These are phyloP conservation scores for Gossypium gossypioides DNA, from an alignment of 441 rosid species.

Conservation along the genomic window DNA sequence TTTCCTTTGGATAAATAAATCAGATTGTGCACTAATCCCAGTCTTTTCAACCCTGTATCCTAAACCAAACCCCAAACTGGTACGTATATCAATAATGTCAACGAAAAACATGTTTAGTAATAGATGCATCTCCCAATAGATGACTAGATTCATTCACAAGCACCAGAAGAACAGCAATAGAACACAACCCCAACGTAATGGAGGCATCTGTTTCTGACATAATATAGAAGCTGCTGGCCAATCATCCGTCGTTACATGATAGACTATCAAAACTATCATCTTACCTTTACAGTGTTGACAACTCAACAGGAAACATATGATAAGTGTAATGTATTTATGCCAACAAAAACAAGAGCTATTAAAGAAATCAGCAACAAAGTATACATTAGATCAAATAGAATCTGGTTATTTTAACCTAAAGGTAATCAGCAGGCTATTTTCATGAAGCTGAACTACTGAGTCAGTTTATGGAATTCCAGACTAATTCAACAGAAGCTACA, in stretches of 20 bases:
- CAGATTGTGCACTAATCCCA: too few species aligned
- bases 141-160: too few species aligned
- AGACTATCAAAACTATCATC: conserved; percentile 1
- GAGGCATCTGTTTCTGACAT: background rate
- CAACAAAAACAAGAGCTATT: background rate
- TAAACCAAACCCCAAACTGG: too few species aligned
- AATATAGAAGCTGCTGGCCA: background rate
- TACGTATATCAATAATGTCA: too few species aligned
- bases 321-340: too few species aligned
- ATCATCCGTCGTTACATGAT: background rate
- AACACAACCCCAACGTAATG: background rate
- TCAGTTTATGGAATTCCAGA: background rate
- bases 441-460: background rate
- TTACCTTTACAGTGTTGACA: background rate
- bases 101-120: too few species aligned
- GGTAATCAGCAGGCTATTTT: background rate
- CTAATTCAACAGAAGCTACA: background rate
- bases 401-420: background rate
- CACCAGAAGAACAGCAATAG: too few species aligned
- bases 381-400: background rate
- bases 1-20: background rate
- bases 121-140: background rate
- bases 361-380: background rate
- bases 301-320: background rate
- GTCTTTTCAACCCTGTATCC: too few species aligned